Base-by-base conservation (phyloP, 1,139 yeast genomes). In the Barnettozyma hawaiiensis region DNA sequence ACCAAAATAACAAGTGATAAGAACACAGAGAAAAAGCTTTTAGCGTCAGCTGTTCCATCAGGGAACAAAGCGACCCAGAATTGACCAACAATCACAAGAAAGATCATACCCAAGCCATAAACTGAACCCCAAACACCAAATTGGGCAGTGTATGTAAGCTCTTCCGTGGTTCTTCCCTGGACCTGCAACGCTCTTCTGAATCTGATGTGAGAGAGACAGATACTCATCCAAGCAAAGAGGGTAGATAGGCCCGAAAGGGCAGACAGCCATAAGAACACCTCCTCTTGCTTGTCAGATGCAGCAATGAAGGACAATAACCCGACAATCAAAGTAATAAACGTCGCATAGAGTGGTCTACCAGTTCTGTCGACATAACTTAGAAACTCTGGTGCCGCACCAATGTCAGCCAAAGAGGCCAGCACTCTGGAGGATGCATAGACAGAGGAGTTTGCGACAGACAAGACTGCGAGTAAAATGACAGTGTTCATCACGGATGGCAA, bases 51-150 rank as follows among this genome's bases (percentile, higher is more conserved):
- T 6, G 45, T 27, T 18, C 52, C 42, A 39, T 77, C 61, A 51
- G 92, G 92, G 72, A 71, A 81, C 41, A 82, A 66, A 7, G 89
- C 85, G 47, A 80, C 72, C 87, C 87, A 83, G 62, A 78, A 77
- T 48, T 77, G 76, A 14, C 81, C 81, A 36, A 73, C 62, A 3
- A 77, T 57, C 12, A 81, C 82, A 45, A 79, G 57, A 32, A 70
- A 48, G 53, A 73, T 68, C 48, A 77, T 65, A 4, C 63, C 37
- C 4, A 71, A 64, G 29, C 81, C 81, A 51, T 69, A 75, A 49
- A 64, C 60, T 0, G 82, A 75, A 11, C 82, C 83, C 50, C 64
- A 60, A 12, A 72, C 61, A 32, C 82, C 82, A 7, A 76, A 66
- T 58, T 74, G 80, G 4, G 83, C 70, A 11, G 65, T 64, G 53